Evolutionary conservation across 768 basidiomycete genomes (phyloP).

Genomic region (Clavaria fumosa): DNA sequence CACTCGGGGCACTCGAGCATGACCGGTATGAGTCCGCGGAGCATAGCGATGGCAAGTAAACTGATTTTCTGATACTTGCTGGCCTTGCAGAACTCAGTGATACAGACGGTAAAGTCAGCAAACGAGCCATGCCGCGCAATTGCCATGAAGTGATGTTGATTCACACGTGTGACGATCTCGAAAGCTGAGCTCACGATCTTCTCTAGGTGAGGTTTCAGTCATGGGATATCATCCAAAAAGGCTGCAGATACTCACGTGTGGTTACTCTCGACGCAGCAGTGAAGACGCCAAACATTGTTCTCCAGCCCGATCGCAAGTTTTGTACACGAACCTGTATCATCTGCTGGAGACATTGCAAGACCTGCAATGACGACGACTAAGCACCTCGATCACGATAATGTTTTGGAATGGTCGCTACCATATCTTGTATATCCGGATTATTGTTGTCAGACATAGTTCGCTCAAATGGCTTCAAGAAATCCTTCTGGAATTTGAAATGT

Average conservation of each 20-base stretch:
- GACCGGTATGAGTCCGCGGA: constrained; percentile 80
- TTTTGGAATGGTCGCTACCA: constrained; percentile 47
- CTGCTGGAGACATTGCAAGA: constrained; percentile 93
- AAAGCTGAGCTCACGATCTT: constrained; percentile 88
- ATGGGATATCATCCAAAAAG: background rate
- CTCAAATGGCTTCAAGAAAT: constrained; percentile 96
- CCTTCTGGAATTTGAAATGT: constrained; percentile 99
- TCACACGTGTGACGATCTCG: constrained; percentile 85
- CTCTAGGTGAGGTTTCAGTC: constrained; percentile 31
- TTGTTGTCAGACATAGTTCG: constrained; percentile 95
- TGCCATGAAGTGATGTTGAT: constrained; percentile 79
- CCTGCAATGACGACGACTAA: constrained; percentile 28
- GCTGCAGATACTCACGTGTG: constrained; percentile 39
- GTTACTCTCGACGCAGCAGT: constrained; percentile 88
- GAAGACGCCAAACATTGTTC: constrained; percentile 98
- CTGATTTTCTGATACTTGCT: constrained; percentile 99
- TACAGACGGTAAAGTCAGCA: constrained; percentile 90
- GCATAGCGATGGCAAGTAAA: constrained; percentile 90
- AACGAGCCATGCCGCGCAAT: constrained; percentile 91
- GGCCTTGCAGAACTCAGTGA: constrained; percentile 98
- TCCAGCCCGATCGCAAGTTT: constrained; percentile 96
- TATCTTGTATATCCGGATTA: constrained; percentile 90
- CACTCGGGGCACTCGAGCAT: constrained; percentile 78
- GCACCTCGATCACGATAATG: background rate
- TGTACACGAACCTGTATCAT: constrained; percentile 94